These are phyloP conservation scores for Gomphus sp. DNA, from an alignment of 1,284 basidiomycete species.

Conservation along the genomic window DNA sequence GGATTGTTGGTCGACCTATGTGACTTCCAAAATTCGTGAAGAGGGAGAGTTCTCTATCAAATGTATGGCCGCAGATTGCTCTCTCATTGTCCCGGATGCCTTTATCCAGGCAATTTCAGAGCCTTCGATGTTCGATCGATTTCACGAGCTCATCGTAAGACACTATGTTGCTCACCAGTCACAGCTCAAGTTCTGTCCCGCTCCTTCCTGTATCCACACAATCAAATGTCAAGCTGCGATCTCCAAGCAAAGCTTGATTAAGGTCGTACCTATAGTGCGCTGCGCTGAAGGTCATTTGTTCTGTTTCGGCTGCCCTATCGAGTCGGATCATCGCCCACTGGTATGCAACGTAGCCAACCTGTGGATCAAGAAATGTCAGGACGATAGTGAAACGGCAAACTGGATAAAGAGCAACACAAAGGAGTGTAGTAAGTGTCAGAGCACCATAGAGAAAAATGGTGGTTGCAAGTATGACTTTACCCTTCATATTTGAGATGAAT, in stretches of 20 bases:
- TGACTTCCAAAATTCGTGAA: slow-evolving; percentile 78
- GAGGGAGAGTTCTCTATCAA: slow-evolving; percentile 86
- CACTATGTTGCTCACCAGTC: slow-evolving; percentile 85
- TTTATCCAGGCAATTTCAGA: slow-evolving; percentile 47
- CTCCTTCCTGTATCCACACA: slow-evolving; percentile 77
- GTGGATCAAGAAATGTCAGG: slow-evolving; percentile 96
- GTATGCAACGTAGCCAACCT: slow-evolving; percentile 84
- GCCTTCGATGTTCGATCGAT: slow-evolving; percentile 48
- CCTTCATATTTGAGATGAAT: background rate
- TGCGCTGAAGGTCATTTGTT: slow-evolving; percentile 72
- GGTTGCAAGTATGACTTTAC: slow-evolving; percentile 83
- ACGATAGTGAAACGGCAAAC: slow-evolving; percentile 97
- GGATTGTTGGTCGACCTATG: slow-evolving; percentile 83
- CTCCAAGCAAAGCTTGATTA: slow-evolving; percentile 63
- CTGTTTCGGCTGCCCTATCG: slow-evolving; percentile 86
- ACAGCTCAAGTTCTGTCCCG: slow-evolving; percentile 89
- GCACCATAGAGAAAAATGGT: slow-evolving; percentile 99
- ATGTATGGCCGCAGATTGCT: slow-evolving; percentile 92
- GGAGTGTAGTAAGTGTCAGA: slow-evolving; percentile 91
- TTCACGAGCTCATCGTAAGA: slow-evolving; percentile 80
- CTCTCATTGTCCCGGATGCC: slow-evolving; percentile 59
- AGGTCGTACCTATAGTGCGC: slow-evolving; percentile 81
- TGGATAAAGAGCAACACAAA: slow-evolving; percentile 99
- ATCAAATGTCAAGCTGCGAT: slow-evolving; percentile 78
- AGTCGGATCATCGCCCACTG: slow-evolving; percentile 85